phyloP scores from a whole-genome alignment of 169 alveolate species.

The Prorocentrum cordatum region DNA sequence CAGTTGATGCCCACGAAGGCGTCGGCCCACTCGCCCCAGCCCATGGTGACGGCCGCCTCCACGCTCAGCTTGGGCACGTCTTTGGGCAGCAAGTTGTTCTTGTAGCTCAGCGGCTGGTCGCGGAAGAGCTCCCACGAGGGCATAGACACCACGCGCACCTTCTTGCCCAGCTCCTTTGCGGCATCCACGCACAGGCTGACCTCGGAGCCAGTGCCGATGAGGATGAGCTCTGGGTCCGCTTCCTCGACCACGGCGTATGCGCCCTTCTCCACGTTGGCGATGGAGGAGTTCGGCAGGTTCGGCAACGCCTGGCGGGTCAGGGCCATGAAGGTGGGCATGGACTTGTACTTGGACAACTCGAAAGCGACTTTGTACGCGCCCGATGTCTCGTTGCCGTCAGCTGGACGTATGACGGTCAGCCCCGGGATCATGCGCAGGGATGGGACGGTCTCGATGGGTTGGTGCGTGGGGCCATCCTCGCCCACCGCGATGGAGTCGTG shows the following conservation, averaged over 20 bases:
- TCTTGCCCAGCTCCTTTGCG: background rate
- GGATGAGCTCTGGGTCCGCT: background rate
- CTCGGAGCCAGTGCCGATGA: background rate
- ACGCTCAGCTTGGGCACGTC: too few species aligned
- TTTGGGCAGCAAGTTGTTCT: background rate
- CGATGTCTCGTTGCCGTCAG: conserved; percentile 77
- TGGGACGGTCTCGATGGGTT: conserved; percentile 78
- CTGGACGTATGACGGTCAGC: conserved; percentile 77
- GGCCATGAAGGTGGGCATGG: conserved; percentile 18
- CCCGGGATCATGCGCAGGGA: conserved; percentile 44
- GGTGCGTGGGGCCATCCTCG: conserved; percentile 82
- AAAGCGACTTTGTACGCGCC: conserved; percentile 72
- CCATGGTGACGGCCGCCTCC: conserved; percentile 11
- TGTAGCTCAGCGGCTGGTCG: background rate
- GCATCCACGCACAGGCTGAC: background rate
- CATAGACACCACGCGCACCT: conserved; percentile 34
- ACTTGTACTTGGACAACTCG: conserved; percentile 10
- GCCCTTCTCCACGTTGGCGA: conserved; percentile 4
- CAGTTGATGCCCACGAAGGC: conserved; percentile 9
- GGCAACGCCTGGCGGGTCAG: conserved; percentile 12
- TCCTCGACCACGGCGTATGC: background rate
- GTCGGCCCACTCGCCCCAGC: conserved; percentile 14
- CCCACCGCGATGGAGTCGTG: conserved; percentile 81
- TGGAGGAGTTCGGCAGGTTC: background rate
- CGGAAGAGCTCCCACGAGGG: conserved; percentile 13